A percentile compares a stretch with the other conserved stretches of the same genome.
These are phyloP conservation scores for Globisporangium rhizosaccharum DNA, from an alignment of 352 stramenopile species.

Conservation along the genomic window DNA sequence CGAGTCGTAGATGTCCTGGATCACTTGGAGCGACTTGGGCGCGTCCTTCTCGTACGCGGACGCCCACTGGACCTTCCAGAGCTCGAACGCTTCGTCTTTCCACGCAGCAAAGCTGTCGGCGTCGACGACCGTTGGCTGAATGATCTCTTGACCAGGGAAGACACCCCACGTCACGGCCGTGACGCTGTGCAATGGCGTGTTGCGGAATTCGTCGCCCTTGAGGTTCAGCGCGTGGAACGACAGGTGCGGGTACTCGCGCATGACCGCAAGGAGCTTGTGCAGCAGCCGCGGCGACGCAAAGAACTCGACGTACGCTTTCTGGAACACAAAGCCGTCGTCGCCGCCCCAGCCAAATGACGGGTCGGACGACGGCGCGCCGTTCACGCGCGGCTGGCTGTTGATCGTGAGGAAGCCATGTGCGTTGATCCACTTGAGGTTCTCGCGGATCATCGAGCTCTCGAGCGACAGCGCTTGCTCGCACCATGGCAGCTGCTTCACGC, in stretches of 20 bases:
- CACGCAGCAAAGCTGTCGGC: conserved; percentile 92
- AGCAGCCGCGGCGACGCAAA: conserved; percentile 90
- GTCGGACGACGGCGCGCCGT: conserved; percentile 88
- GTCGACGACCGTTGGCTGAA: conserved; percentile 97
- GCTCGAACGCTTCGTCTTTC: conserved; percentile 96
- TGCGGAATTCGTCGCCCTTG: conserved; percentile 63
- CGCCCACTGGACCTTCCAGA: conserved; percentile 97
- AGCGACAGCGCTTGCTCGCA: conserved; percentile 93
- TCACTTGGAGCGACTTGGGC: conserved; percentile 33
- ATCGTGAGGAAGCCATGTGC: conserved; percentile 93
- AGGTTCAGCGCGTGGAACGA: conserved; percentile 78
- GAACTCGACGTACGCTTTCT: conserved; percentile 99
- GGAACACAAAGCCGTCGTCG: conserved; percentile 93
- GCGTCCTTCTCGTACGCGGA: conserved; percentile 91
- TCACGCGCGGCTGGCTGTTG: conserved; percentile 91
- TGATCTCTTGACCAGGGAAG: conserved; percentile 92
- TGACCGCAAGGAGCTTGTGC: conserved; percentile 45
- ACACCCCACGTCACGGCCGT: conserved; percentile 98
- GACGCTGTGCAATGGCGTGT: conserved; percentile 76
- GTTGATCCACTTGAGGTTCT: conserved; percentile 85
- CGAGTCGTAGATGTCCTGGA: conserved; percentile 90
- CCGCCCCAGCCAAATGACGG: conserved; percentile 94
- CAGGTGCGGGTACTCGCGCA: conserved; percentile 62
- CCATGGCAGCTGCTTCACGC: conserved; percentile 93
- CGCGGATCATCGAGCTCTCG: conserved; percentile 86